phyloP scores from a whole-genome alignment of 768 basidiomycete species.

The Jaapia argillacea region DNA sequence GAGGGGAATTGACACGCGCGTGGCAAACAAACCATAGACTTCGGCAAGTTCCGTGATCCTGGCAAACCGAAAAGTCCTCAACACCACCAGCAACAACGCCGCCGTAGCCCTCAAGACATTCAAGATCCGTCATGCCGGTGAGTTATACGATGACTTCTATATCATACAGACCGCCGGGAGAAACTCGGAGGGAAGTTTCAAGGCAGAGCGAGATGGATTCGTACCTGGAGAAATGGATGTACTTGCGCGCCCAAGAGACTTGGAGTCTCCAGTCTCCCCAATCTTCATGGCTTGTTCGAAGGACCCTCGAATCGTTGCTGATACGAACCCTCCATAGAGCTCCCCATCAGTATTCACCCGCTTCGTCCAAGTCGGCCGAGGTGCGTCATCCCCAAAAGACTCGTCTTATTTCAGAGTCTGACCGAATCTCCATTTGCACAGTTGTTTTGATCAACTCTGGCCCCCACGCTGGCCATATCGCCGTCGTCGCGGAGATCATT shows the following conservation, averaged over 20 bases:
- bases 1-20: no score
- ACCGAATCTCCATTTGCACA: conserved; percentile 17
- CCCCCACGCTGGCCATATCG: conserved; percentile 79
- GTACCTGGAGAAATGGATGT: not conserved
- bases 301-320: not conserved
- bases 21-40: no score
- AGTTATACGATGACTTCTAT: not conserved
- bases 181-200: not conserved
- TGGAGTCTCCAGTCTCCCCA: no score
- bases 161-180: not conserved
- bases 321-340: not conserved
- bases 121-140: not conserved
- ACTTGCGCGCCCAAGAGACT: not conserved
- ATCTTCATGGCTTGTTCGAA: no score
- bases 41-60: no score
- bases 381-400: conserved; percentile 28
- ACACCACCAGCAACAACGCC: not conserved
- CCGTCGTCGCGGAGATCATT: conserved; percentile 94
- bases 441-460: conserved; percentile 93
- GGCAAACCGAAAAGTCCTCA: not conserved
- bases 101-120: not conserved
- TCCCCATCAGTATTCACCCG: conserved; percentile 77
- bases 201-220: not conserved
- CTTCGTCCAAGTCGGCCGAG: conserved; percentile 97
- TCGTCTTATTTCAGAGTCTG: not conserved